These are phyloP conservation scores for Trametes gibbosa DNA, from an alignment of 768 basidiomycete genomes.

Conservation along the genomic window DNA sequence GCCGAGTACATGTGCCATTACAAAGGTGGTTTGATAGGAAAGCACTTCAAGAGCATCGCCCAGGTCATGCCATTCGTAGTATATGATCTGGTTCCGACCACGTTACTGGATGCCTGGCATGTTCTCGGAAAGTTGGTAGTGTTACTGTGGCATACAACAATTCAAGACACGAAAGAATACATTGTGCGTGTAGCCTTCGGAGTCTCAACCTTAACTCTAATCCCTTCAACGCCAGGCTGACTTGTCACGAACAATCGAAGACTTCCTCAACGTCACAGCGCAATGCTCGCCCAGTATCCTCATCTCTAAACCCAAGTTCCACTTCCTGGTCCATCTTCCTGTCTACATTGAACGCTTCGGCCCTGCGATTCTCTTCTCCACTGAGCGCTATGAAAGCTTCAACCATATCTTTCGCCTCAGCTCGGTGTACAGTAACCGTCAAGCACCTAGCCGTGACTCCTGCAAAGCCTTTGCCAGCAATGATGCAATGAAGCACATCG, in stretches of 20 bases:
- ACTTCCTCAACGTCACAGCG: neutral
- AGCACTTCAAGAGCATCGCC: conserved; percentile 2
- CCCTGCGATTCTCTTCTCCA: neutral
- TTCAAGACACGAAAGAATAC: neutral
- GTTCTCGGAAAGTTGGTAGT: neutral
- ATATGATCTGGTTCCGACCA: neutral
- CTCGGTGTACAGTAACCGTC: conserved; percentile 4
- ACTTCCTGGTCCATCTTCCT: neutral
- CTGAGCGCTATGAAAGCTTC: conserved; percentile 1
- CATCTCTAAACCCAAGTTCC: neutral
- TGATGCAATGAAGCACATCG: neutral
- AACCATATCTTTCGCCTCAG: conserved; percentile 1
- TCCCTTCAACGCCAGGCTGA: too few relatives aligned
- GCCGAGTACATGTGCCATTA: conserved; percentile 3
- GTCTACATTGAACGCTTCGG: neutral
- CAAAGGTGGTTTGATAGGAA: neutral
- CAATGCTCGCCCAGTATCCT: neutral
- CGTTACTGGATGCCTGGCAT: neutral
- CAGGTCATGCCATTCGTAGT: conserved; percentile 2
- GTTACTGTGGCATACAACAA: neutral
- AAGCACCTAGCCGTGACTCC: conserved; percentile 1
- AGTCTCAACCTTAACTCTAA: too few relatives aligned
- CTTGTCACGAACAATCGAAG: neutral
- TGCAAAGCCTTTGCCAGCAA: neutral
- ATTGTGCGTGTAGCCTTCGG: neutral